Evolutionary conservation across 345 rosid species (phyloP).

Genomic region (Anacardium occidentale): DNA sequence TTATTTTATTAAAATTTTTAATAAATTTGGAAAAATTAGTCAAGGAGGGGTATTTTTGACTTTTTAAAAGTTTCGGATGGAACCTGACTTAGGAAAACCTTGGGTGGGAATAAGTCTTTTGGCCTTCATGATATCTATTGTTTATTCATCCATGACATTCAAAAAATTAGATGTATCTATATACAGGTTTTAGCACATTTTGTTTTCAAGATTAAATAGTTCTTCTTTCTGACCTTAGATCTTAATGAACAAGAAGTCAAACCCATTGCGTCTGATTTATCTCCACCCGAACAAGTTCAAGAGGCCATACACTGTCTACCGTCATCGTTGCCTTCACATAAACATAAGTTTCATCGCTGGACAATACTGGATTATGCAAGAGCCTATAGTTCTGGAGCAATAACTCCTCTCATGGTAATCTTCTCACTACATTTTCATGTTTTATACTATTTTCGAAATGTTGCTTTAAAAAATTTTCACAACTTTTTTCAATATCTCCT

Average conservation of each 20-base stretch:
- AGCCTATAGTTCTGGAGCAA: slow-evolving; percentile 48
- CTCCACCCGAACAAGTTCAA: slow-evolving; percentile 43
- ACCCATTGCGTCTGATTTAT: slow-evolving; percentile 31
- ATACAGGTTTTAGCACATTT: not conserved
- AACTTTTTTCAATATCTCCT: no score
- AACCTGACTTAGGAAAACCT: no score
- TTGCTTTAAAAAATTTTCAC: no score
- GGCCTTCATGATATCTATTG: no score
- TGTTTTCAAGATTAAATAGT: not conserved
- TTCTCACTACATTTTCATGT: not conserved
- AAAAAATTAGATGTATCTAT: not conserved
- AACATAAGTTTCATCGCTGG: slow-evolving; percentile 38
- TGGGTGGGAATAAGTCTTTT: no score
- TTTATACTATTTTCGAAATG: not conserved
- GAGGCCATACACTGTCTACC: slow-evolving; percentile 46
- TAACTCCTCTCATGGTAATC: slow-evolving; percentile 49
- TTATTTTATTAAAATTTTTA: no score
- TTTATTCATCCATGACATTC: no score
- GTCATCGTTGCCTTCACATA: slow-evolving; percentile 1
- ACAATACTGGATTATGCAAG: slow-evolving; percentile 51
- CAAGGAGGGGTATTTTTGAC: no score
- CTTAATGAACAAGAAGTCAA: slow-evolving; percentile 42
- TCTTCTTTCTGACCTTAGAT: slow-evolving; percentile 27
- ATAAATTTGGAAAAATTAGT: no score
- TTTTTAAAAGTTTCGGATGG: no score